Evolutionary conservation across 2,329 filamentous ascomycete genomes (phyloP), one percentile per base, ranked within the genome.

Genomic region (Tolypocladium nubicola): DNA sequence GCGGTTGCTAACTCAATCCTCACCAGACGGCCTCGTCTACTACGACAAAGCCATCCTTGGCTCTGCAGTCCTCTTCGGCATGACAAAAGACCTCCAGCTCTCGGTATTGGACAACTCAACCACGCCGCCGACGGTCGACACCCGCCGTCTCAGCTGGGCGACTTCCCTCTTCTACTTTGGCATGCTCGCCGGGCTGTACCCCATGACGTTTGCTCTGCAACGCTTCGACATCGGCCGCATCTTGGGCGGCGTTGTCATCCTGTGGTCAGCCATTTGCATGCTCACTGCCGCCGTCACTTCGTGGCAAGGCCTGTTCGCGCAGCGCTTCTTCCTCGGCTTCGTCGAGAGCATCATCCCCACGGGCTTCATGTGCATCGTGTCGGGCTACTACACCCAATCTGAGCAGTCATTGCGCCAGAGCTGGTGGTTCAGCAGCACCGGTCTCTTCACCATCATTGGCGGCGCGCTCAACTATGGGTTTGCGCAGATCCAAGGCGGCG

Each of bases 111-210:
- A 76, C 62, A 45, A 61, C 2, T 64, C 67, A 1, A 73, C 71
- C 0, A 67, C 63, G 1, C 84, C 85, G 0, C 77, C 80, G 0
- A 80, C 79, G 0, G 80, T 79, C 19, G 81, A 87, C 65, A 90
- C 88, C 0, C 78, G 80, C 0, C 80, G 88, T 13, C 79, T 91
- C 35, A 85, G 81, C 62, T 91, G 87, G 88, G 88, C 88, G 2
- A 90, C 87, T 0, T 90, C 86, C 0, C 76, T 90, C 64, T 90
- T 91, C 74, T 91, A 90, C 73, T 90, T 91, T 62, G 88, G 88
- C 41, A 88, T 89, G 86, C 77, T 92, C 2, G 83, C 81, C 0
- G 88, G 88, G 0, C 73, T 88, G 3, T 90, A 89, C 60, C 88
- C 87, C 1, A 84, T 90, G 80, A 86, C 85, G 0, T 89, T 87